Evolutionary conservation across 495 filamentous ascomycete genomes (phyloP).

Genomic region (Talaromyces trachyspermus): DNA sequence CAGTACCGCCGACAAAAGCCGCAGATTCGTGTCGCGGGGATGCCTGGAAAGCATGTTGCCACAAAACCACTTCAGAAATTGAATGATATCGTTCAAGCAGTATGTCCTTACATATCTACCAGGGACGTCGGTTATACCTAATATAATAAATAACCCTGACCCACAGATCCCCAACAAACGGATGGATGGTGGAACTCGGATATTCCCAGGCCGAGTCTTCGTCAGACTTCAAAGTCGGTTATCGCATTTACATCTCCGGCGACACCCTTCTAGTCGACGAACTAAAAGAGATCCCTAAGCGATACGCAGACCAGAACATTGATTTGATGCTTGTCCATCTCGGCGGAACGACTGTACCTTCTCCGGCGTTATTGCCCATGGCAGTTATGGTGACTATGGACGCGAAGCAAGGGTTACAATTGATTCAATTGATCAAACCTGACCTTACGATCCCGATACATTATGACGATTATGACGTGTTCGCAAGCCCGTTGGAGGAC

Average conservation of each 20-base stretch:
- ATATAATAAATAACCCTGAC: too few relatives aligned
- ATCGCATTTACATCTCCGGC: constrained; percentile 65
- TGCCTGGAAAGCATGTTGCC: constrained; percentile 67
- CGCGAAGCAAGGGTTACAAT: constrained; percentile 51
- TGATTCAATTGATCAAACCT: constrained; percentile 53
- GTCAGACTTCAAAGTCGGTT: constrained; percentile 38
- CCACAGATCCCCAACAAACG: constrained; percentile 66
- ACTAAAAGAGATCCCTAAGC: constrained; percentile 50
- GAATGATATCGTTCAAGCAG: constrained; percentile 54
- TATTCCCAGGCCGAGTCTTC: constrained; percentile 16
- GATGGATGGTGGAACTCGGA: constrained; percentile 65
- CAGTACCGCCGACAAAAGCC: constrained; percentile 9
- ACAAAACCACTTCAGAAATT: constrained; percentile 35
- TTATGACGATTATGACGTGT: constrained; percentile 62
- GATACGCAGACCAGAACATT: constrained; percentile 42
- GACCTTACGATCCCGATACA: constrained; percentile 64
- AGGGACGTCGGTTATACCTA: not conserved
- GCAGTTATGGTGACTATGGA: constrained; percentile 65
- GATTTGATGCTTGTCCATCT: constrained; percentile 65
- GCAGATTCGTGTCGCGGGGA: constrained; percentile 52
- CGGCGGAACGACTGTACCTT: constrained; percentile 58
- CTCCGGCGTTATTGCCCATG: constrained; percentile 45
- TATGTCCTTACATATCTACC: constrained; percentile 18
- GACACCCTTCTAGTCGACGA: constrained; percentile 64
- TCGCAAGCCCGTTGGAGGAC: constrained; percentile 51